A percentile compares a stretch with the other conserved stretches of the same genome.
Evolutionary conservation across 2,329 filamentous ascomycete species (phyloP).

Genomic region (Cladosporium sp.): DNA sequence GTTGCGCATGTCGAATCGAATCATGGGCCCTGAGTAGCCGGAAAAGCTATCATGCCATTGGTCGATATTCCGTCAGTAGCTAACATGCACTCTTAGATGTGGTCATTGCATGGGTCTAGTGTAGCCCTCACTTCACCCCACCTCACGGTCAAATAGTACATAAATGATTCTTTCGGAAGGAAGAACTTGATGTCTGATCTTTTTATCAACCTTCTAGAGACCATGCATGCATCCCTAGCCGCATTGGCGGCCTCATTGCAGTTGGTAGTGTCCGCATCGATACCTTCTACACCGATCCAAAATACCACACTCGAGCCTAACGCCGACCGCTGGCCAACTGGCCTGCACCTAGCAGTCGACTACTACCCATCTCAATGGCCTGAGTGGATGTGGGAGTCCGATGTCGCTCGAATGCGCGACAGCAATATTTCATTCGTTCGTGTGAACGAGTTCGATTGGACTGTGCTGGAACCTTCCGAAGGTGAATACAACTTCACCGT

Average conservation of each 20-base stretch:
- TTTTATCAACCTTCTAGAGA: not conserved
- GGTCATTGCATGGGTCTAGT: not conserved
- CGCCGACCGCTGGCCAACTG: constrained; percentile 23
- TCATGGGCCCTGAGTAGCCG: not conserved
- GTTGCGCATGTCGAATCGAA: not conserved
- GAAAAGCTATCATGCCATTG: not conserved
- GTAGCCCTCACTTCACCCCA: not conserved
- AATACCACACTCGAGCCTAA: constrained; percentile 18
- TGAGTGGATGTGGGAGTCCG: constrained; percentile 30
- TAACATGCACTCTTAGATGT: not conserved
- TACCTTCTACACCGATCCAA: not conserved
- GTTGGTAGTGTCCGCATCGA: not conserved
- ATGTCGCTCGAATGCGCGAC: constrained; percentile 26
- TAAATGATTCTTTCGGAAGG: not conserved
- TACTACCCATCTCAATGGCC: constrained; percentile 32
- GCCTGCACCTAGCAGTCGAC: constrained; percentile 27
- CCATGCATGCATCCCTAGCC: not conserved
- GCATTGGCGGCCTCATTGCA: not conserved
- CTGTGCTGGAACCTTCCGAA: constrained; percentile 25
- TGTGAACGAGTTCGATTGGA: constrained; percentile 30
- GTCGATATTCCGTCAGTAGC: not conserved
- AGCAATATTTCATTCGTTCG: constrained; percentile 28
- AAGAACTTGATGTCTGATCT: not conserved
- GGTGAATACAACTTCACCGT: constrained; percentile 30
- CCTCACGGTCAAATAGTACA: not conserved